Conservation (phyloP, 192 early-diverging fungal genomes). For the Coemansia sp. region DNA sequence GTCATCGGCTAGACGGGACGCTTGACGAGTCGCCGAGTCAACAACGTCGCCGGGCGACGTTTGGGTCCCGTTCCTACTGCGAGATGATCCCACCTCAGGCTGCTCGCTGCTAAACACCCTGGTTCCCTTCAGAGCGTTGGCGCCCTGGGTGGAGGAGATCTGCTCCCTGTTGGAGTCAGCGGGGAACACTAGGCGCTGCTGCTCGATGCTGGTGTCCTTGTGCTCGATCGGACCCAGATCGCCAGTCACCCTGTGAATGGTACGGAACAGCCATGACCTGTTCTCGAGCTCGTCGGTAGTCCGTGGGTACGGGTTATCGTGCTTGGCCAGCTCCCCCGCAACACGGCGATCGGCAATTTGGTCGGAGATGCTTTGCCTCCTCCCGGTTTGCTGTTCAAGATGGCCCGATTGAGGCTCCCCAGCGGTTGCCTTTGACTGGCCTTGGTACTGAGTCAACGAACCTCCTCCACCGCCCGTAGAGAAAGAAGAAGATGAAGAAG, state of each 20-base stretch:
- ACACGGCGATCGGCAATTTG: not conserved
- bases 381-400: not conserved
- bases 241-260: conserved; percentile 16
- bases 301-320: conserved; percentile 21
- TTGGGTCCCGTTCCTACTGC: not conserved
- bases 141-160: not conserved
- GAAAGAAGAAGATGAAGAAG: not conserved
- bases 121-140: conserved; percentile 3
- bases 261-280: conserved; percentile 23
- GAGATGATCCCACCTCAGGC: not conserved
- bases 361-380: not conserved
- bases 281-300: conserved; percentile 22
- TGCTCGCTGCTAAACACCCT: not conserved
- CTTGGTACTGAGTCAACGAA: not conserved
- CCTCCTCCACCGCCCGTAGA: not conserved
- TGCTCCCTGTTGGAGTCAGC: not conserved
- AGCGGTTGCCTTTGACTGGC: not conserved
- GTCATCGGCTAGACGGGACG: conserved; percentile 15
- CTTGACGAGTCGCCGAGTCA: conserved; percentile 2
- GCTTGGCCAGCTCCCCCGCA: not conserved
- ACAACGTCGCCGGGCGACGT: not conserved
- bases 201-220: conserved; percentile 6
- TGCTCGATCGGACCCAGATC: conserved; percentile 47
- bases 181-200: not conserved
- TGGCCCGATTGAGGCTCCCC: not conserved